phyloP scores from a whole-genome alignment of 2,329 filamentous ascomycete species.

The Daldinia eschscholtzii region DNA sequence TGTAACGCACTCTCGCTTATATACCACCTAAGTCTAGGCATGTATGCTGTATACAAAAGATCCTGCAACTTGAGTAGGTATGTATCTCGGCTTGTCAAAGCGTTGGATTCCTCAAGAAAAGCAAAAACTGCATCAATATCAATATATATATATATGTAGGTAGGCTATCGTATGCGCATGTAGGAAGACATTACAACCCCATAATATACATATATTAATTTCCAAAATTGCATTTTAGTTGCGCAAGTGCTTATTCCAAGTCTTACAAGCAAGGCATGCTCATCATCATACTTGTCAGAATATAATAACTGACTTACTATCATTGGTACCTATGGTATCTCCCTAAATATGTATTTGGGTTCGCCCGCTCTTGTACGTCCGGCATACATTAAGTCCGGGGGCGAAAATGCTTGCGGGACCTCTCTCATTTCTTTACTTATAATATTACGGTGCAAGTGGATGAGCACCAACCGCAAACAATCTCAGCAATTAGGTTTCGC shows the following conservation, averaged over 20 bases:
- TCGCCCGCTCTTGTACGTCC: slow-evolving; percentile 1
- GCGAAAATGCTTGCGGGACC: slow-evolving; percentile 1
- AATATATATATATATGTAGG: neutral
- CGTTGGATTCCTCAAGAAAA: neutral
- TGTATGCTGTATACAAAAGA: neutral
- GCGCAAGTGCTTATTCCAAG: slow-evolving; percentile 34
- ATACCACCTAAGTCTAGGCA: neutral
- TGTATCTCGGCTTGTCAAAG: neutral
- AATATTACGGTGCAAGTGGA: neutral
- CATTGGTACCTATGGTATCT: neutral
- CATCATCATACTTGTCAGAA: slow-evolving; percentile 16
- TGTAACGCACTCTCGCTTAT: neutral
- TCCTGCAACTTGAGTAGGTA: too few species aligned
- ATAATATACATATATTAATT: slow-evolving; percentile 6
- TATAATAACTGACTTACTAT: neutral
- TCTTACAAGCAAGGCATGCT: slow-evolving; percentile 12
- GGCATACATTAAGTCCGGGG: neutral
- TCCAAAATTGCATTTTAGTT: slow-evolving; percentile 18
- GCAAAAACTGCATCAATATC: neutral
- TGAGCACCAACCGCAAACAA: slow-evolving; percentile 7
- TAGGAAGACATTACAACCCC: neutral
- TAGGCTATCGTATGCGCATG: too few species aligned
- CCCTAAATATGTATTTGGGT: neutral
- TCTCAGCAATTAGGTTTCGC: slow-evolving; percentile 12
- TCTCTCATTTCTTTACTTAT: slow-evolving; percentile 9